Evolutionary conservation across 2,329 filamentous ascomycete species (phyloP), one percentile per base, ranked within the genome.

Genomic region (Gyromitra esculenta): DNA sequence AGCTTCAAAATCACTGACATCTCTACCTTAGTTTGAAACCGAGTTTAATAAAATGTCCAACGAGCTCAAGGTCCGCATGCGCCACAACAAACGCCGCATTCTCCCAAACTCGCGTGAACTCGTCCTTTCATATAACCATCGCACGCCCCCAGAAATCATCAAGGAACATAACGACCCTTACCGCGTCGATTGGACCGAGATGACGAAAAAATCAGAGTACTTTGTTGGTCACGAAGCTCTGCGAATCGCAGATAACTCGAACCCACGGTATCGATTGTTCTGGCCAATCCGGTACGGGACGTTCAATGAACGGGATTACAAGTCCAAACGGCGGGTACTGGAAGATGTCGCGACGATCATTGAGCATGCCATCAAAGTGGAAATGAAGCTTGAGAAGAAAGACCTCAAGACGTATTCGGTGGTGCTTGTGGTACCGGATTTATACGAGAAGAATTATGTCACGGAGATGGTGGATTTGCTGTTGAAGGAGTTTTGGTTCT

Each of bases 51-150:
- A 91, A 82, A 92, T 96, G 91, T 92, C 90, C 76, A 90, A 90
- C 69, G 94, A 97, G 57, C 89, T 99, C 77, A 97, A 97, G 84
- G 85, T 91, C 1, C 92, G 93, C 66, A 97, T 98, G 92, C 91
- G 95, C 77, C 89, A 90, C 80, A 97, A 97, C 85, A 98, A 98
- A 87, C 91, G 93, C 82, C 92, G 97, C 83, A 94, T 97, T 15
- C 85, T 98, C 64, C 96, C 96, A n/a, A 98, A 98, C 82, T 97
- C 94, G 0, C 97, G 97, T 83, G 96, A 99, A 82, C 87, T 97
- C 75, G 95, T 97, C 0, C 90, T 94, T 79, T 98, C 97, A 82
- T 98, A 92, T 87, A 99, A 99, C 84, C 89, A 92, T 68, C 89
- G 93, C 62, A 92, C 90, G 0, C 90, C 92, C 43, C 91, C 93